Conservation (phyloP, 1,284 basidiomycete genomes). For the Kalmanozyma brasiliensis region DNA sequence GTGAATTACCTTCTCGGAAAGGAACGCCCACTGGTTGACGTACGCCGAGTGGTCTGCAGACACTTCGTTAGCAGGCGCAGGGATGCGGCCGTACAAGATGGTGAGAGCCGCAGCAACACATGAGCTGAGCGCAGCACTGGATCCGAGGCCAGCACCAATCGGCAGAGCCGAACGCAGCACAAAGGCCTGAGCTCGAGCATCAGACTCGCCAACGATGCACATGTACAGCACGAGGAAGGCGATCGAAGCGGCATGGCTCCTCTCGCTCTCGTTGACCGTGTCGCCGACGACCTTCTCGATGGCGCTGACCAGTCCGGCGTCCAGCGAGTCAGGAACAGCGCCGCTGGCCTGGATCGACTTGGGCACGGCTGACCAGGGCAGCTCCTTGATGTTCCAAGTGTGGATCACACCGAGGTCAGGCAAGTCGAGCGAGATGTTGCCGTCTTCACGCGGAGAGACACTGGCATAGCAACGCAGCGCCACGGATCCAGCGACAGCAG, state of each 20-base stretch:
- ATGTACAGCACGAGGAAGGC: constrained; percentile 97
- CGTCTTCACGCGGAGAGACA: constrained; percentile 79
- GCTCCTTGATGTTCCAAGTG: constrained; percentile 80
- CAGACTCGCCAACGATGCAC: constrained; percentile 74
- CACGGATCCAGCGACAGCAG: constrained; percentile 92
- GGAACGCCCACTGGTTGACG: constrained; percentile 92
- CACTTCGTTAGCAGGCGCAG: constrained; percentile 68
- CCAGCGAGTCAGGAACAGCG: constrained; percentile 73
- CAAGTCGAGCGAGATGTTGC: constrained; percentile 80
- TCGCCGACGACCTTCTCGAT: constrained; percentile 56
- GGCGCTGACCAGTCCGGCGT: constrained; percentile 36
- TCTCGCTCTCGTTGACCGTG: constrained; percentile 54
- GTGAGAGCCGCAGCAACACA: constrained; percentile 85
- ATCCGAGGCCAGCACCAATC: constrained; percentile 97
- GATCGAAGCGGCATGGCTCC: constrained; percentile 75
- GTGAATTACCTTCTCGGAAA: constrained; percentile 95
- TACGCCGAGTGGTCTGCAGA: constrained; percentile 74
- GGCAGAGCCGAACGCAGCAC: constrained; percentile 90
- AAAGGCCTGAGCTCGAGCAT: constrained; percentile 80
- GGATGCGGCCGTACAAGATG: constrained; percentile 71
- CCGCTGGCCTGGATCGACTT: constrained; percentile 52
- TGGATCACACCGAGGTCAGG: constrained; percentile 83
- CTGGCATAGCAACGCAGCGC: constrained; percentile 94
- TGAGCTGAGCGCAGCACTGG: constrained; percentile 92
- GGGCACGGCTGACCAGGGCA: constrained; percentile 83